Evolutionary conservation across 768 basidiomycete genomes (phyloP), one percentile per base, ranked within the genome.

Genomic region (Clathrus columnatus): DNA sequence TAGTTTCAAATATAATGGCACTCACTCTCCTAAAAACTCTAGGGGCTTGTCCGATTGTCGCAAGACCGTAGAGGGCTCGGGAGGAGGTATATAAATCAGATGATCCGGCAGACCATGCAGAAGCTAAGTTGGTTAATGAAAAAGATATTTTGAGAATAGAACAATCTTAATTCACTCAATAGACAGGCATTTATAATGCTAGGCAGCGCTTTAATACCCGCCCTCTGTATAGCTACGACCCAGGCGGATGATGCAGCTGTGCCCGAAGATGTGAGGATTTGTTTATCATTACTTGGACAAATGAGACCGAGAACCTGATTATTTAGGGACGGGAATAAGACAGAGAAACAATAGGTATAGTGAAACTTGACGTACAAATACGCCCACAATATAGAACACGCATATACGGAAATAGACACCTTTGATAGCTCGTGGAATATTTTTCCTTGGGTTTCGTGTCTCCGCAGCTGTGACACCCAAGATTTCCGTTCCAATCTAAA

Each of bases 161-260:
- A 60, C 70, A 63, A 65, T 70, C 51, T 59, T 68, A 16, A 54
- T 59, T n/a, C n/a, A 36, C 62, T 79, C 63, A 91, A 78, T 62
- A 90, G 72, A 51, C 73, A 74, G 14, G 79, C 87, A 63, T 91
- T 91, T 67, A 91, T 75, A 62, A 91, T 78, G 45, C 80, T 62
- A 8, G 57, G 57, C 11, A 58, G 46, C 7, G 63, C 71, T 48
- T 67, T 70, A 64, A 75, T 75, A 20, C 75, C 75, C n/a, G 75
- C 70, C 18, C 59, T 59, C 32, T 58, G 44, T 46, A 65, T 65
- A 24, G 73, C 74, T 47, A 76, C 72, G 54, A 75, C 73, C 63
- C 72, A 75, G 24, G 74, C 67, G 47, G 69, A 66, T 17, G 63
- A 64, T 16, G 65, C 59, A 57, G 70, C 70, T 56, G 51, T 58